phyloP scores from a whole-genome alignment of 257 asterid genomes.

The Rauvolfia tetraphylla region DNA sequence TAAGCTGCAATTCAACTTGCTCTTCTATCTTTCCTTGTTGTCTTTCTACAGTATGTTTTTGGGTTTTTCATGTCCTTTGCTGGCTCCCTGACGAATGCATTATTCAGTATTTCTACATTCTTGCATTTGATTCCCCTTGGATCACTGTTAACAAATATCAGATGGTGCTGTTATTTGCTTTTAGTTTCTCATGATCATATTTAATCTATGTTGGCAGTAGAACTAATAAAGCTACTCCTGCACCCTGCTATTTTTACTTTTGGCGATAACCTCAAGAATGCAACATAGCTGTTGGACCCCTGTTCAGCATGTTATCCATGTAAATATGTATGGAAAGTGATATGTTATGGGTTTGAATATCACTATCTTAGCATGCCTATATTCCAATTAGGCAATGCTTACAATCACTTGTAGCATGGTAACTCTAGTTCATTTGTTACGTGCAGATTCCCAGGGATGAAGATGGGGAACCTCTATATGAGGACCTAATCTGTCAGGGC shows the following conservation, averaged over 20 bases:
- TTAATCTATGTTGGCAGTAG: no score
- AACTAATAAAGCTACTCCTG: no score
- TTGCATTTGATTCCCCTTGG: background rate
- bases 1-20: constrained; percentile 4
- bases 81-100: background rate
- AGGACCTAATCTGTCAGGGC: constrained; percentile 77
- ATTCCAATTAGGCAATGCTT: background rate
- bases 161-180: background rate
- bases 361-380: background rate
- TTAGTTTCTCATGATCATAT: background rate
- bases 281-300: no score
- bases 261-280: no score
- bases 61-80: no score
- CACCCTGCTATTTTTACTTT: no score
- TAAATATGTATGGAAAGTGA: background rate
- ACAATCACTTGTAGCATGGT: background rate
- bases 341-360: no score
- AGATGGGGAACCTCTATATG: constrained; percentile 82
- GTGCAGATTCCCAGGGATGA: constrained; percentile 80
- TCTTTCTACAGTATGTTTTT: no score
- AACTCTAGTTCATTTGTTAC: constrained; percentile 9
- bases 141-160: background rate
- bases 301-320: no score
- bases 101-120: background rate
- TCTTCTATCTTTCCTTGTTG: background rate